Evolutionary conservation across 306 rosid species (phyloP).

Genomic region (Vicia sativa): DNA sequence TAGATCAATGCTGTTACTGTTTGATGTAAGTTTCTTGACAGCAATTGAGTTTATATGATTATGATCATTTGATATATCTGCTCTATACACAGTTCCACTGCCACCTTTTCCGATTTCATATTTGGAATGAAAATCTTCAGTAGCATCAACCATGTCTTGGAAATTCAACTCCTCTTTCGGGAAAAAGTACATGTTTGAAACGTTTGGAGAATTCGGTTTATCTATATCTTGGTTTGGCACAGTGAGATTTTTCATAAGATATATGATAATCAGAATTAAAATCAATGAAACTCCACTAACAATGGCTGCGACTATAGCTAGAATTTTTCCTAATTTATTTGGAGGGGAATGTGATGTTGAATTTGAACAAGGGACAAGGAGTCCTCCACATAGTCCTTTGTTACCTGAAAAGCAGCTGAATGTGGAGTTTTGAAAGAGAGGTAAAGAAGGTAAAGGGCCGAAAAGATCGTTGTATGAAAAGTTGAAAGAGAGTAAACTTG

Average conservation of each 20-base stretch:
- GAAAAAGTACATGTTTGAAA: slow-evolving; percentile 57
- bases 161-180: slow-evolving; percentile 67
- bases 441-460: slow-evolving; percentile 67
- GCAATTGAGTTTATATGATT: slow-evolving; percentile 46
- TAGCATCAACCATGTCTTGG: slow-evolving; percentile 72
- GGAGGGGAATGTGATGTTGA: slow-evolving; percentile 39
- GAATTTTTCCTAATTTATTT: slow-evolving; percentile 49
- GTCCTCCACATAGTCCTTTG: slow-evolving; percentile 71
- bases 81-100: slow-evolving; percentile 74
- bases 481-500: slow-evolving; percentile 67
- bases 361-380: slow-evolving; percentile 49
- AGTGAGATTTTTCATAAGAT: slow-evolving; percentile 54
- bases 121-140: slow-evolving; percentile 61
- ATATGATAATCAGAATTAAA: slow-evolving; percentile 55
- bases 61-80: slow-evolving; percentile 53
- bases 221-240: slow-evolving; percentile 47
- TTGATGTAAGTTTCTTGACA: slow-evolving; percentile 63
- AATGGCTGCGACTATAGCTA: slow-evolving; percentile 54
- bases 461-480: slow-evolving; percentile 69
- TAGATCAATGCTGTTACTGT: slow-evolving; percentile 46
- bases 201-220: slow-evolving; percentile 38
- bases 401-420: slow-evolving; percentile 57
- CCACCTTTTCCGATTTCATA: slow-evolving; percentile 72
- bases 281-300: slow-evolving; percentile 69
- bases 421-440: slow-evolving; percentile 60